phyloP scores from a whole-genome alignment of 208 protist species.

The Naegleria gruberi region DNA sequence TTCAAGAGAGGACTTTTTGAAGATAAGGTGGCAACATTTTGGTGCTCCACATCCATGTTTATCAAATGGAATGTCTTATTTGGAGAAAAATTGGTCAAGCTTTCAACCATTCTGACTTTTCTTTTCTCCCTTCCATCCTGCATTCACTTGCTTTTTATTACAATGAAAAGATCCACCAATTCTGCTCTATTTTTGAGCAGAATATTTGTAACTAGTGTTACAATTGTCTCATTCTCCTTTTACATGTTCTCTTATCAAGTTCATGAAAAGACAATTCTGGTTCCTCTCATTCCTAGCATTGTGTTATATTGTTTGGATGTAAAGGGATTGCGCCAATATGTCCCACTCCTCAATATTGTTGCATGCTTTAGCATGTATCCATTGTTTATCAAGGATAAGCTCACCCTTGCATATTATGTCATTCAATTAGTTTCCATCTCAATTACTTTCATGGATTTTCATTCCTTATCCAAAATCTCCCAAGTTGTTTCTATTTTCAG shows the following conservation, averaged over 20 bases:
- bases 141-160: slow-evolving; percentile 33
- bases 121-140: slow-evolving; percentile 27
- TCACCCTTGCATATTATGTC: slow-evolving; percentile 39
- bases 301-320: slow-evolving; percentile 32
- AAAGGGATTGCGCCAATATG: neutral
- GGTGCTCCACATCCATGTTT: slow-evolving; percentile 53
- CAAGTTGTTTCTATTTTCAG: neutral
- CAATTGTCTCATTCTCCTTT: slow-evolving; percentile 50
- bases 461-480: neutral
- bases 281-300: slow-evolving; percentile 32
- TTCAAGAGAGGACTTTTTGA: slow-evolving; percentile 68
- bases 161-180: neutral
- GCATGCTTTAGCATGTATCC: slow-evolving; percentile 52
- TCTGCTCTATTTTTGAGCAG: neutral
- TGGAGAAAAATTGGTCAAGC: neutral
- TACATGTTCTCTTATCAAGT: slow-evolving; percentile 75
- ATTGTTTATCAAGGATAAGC: slow-evolving; percentile 50
- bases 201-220: slow-evolving; percentile 39
- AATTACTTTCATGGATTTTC: neutral
- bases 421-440: neutral
- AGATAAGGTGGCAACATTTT: slow-evolving; percentile 83
- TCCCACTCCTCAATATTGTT: neutral
- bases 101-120: slow-evolving; percentile 42
- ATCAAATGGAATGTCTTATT: slow-evolving; percentile 42
- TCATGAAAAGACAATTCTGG: slow-evolving; percentile 65